Percentiles rank a stretch among this genome's conserved stretches.
These are phyloP conservation scores for Oemleria cerasiformis DNA, from an alignment of 306 rosid species.

Conservation along the genomic window DNA sequence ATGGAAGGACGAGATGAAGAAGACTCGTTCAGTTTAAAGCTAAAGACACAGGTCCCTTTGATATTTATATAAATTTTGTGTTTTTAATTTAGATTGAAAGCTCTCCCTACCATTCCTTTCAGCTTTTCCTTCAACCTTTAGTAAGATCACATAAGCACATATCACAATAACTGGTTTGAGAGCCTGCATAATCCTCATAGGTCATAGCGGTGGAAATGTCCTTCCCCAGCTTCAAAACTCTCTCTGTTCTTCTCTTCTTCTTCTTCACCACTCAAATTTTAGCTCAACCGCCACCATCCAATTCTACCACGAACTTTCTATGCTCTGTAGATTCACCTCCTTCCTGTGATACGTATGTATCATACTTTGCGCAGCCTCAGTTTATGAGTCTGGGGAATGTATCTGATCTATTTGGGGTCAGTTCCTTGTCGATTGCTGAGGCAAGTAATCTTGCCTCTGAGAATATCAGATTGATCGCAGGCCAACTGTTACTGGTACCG, in stretches of 20 bases:
- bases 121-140: conserved; percentile 12
- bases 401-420: conserved; percentile 52
- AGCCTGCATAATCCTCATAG: background rate
- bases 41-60: background rate
- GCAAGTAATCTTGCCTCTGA: conserved; percentile 51
- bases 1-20: conserved; percentile 2
- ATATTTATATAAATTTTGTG: background rate
- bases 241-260: conserved; percentile 31
- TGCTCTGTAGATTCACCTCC: conserved; percentile 51
- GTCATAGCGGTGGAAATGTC: conserved; percentile 46
- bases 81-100: background rate
- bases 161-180: conserved; percentile 8
- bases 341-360: conserved; percentile 59
- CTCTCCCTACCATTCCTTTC: background rate
- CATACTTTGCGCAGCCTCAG: conserved; percentile 50
- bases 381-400: conserved; percentile 43
- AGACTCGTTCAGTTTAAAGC: conserved; percentile 1
- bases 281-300: conserved; percentile 33
- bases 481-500: conserved; percentile 63
- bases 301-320: conserved; percentile 38
- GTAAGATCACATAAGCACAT: conserved; percentile 2
- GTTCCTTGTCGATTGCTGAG: conserved; percentile 49
- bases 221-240: conserved; percentile 22
- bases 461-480: conserved; percentile 25
- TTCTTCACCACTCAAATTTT: conserved; percentile 25